Evolutionary conservation across 208 protist genomes (phyloP), one percentile per base, ranked within the genome.

Genomic region (Acanthamoeba sp.): DNA sequence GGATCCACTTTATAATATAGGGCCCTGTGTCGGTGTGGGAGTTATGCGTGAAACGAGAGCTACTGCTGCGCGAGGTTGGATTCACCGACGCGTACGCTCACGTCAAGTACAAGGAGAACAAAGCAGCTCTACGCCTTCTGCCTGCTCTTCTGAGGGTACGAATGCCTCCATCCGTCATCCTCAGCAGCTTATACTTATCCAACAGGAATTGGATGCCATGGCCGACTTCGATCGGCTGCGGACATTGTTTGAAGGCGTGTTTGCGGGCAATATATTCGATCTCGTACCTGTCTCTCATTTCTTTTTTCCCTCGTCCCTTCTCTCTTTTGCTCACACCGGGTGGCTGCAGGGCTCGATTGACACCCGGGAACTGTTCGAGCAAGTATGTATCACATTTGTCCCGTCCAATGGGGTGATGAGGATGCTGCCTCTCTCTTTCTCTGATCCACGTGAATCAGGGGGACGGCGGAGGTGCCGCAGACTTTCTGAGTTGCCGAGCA

Each of bases 261-360:
- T 80, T 48, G 71, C 71, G 14, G 71, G 71, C 71, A 80, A 80
- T 38, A 40, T 80, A 12, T 80, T 80, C 29, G 71, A 80, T 45
- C 71, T 80, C 22, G 71, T 80, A 34, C 71, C n/a, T 48, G 1
- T 20, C 4, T 32, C 62, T 9, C 66, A 62, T 27, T 27, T 62
- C 55, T n/a, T 64, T 64, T 32, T 38, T 29, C 66, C 22, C 36
- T 20, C 34, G 0, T 32, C 66, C 66, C 1, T 27, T 34, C 1
- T n/a, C 14, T 78, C 66, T 38, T 59, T 7, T 24, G 57, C 57
- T 64, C 22, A 64, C 57, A 18, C 12, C 55, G 18, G 59, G n/a
- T 69, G 7, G 36, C 48, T 80, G 71, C 32, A 80, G 71, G 71
- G 71, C 27, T 80, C 71, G 9, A 50, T 80, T 2, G 71, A 80